A percentile compares a stretch with the other conserved stretches of the same genome.
These are phyloP conservation scores for Euphrasia confusa DNA, from an alignment of 257 asterid species.

Conservation along the genomic window DNA sequence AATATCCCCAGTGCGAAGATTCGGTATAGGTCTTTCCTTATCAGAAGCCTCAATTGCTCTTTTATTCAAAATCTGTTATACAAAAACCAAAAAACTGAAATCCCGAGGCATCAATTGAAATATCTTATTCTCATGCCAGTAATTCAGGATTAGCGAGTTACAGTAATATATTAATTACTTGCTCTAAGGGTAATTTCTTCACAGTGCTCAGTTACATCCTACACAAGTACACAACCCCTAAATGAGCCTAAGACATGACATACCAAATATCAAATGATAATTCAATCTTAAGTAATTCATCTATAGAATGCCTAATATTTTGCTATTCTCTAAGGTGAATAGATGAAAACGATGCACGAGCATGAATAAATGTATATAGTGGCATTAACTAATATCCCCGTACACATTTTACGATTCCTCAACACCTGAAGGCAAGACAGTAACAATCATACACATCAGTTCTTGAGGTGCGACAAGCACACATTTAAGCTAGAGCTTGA, in stretches of 20 bases:
- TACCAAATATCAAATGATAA: slow-evolving; percentile 7
- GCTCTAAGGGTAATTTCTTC: background rate
- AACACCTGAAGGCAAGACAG: background rate
- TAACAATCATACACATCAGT: too few species aligned
- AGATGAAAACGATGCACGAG: background rate
- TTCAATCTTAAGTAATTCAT: slow-evolving; percentile 3
- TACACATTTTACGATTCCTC: background rate
- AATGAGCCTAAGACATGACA: background rate
- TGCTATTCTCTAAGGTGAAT: background rate
- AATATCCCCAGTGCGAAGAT: slow-evolving; percentile 77
- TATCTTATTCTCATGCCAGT: slow-evolving; percentile 7
- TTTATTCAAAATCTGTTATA: slow-evolving; percentile 66
- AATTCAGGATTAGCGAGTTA: slow-evolving; percentile 1
- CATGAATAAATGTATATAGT: background rate
- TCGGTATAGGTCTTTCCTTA: slow-evolving; percentile 64
- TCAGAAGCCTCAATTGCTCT: slow-evolving; percentile 79
- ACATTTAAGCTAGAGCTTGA: background rate
- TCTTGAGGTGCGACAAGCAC: background rate
- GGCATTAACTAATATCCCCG: background rate
- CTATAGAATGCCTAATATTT: slow-evolving; percentile 4
- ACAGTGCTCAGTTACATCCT: background rate
- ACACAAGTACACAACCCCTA: too few species aligned
- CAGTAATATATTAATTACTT: background rate
- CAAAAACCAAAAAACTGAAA: slow-evolving; percentile 21
- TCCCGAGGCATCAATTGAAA: slow-evolving; percentile 8